Percentiles rank a stretch among this genome's conserved stretches.
Conservation (phyloP, 2,329 filamentous ascomycete genomes). For the Alternaria sp. region DNA sequence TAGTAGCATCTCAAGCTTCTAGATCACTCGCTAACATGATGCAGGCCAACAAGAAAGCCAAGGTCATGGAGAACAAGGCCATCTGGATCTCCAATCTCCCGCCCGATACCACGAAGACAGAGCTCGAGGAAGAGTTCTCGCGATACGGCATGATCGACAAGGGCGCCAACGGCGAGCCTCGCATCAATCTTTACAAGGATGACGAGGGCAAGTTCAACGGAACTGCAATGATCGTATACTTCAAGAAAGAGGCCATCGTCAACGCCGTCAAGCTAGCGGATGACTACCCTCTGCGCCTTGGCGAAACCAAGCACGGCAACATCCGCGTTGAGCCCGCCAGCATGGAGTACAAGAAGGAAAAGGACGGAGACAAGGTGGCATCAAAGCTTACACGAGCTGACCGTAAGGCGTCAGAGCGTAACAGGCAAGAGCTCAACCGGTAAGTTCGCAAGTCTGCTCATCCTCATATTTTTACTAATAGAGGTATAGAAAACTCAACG, state of each 20-base stretch:
- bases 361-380: constrained; percentile 61
- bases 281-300: constrained; percentile 78
- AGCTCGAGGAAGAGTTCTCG: constrained; percentile 78
- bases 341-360: constrained; percentile 86
- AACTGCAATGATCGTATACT: constrained; percentile 91
- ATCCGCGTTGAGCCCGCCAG: constrained; percentile 88
- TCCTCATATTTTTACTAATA: constrained; percentile 7
- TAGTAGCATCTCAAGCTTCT: constrained; percentile 22
- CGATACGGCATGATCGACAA: constrained; percentile 87
- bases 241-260: constrained; percentile 90
- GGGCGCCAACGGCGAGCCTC: constrained; percentile 83
- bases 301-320: constrained; percentile 53
- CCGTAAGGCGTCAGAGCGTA: constrained; percentile 88
- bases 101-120: constrained; percentile 75
- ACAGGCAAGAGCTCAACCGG: constrained; percentile 84
- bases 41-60: constrained; percentile 36
- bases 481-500: constrained; percentile 74
- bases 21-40: constrained; percentile 27
- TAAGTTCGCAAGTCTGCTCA: constrained; percentile 36
- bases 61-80: constrained; percentile 74
- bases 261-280: constrained; percentile 83
- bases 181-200: constrained; percentile 93
- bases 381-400: constrained; percentile 67
- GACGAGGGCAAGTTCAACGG: constrained; percentile 87
- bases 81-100: constrained; percentile 92